Base-by-base conservation (phyloP, 2,329 filamentous ascomycete genomes). In the Trichoderma sp. region DNA sequence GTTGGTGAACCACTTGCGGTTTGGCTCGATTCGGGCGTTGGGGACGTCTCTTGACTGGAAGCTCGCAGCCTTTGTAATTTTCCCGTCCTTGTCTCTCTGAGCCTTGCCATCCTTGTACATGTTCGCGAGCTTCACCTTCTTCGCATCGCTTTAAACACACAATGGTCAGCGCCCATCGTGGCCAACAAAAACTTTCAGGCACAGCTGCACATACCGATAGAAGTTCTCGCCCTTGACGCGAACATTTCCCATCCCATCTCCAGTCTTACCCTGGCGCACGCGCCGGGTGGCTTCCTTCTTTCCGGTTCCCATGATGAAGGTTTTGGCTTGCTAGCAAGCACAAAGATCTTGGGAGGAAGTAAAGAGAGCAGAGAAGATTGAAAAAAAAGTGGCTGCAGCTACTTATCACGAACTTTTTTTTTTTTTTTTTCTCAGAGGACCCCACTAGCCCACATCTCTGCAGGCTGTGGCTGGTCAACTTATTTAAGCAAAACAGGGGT, bases 1-100 rank as follows among this genome's bases (percentile, higher is more conserved):
- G 81, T 97, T 97, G 76, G 91, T 93, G 83, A 99, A 99, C 96
- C 96, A 99, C 83, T 96, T 96, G 76, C 96, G 88, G 82, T 98
- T 96, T 61, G 96, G 96, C 84, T 98, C 95, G 77, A 98, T 92
- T 73, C 94, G 88, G 74, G 95, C 96, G 70, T 87, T 88, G 58
- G 95, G 94, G 27, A 90, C 82, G 43, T 97, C 94, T 77, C 89
- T 86, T 70, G 91, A 94, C 83, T 98, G 94, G 81, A 89, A 97
- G 19, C 88, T 86, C 60, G 94, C 94, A 72, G 93, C 90, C 81
- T 96, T 90, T 68, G 91, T 92, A 78, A 99, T 91, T 75, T 95
- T 89, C 76, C 96, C 96, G 14, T 87, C 83, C 60, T 92, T 90
- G 78, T 98, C 96, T 73, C 93, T 88, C 80, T 91, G 88, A 13